A percentile compares a stretch with the other conserved stretches of the same genome.
These are phyloP conservation scores for Cyclostephanos tholiformis DNA, from an alignment of 108 stramenopile species.

Conservation along the genomic window DNA sequence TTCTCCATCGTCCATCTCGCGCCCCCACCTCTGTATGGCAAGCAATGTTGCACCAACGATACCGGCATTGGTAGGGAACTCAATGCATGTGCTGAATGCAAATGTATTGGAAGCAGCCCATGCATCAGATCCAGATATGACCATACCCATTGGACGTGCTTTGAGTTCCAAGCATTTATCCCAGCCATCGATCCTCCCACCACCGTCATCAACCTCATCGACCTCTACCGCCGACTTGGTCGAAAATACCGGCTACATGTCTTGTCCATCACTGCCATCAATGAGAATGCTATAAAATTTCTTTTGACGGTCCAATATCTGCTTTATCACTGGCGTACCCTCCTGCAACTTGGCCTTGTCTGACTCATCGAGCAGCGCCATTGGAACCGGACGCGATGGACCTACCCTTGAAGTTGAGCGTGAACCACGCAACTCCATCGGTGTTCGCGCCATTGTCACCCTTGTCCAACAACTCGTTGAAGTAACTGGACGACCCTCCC, in stretches of 20 bases:
- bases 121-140: slow-evolving; percentile 63
- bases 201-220: slow-evolving; percentile 59
- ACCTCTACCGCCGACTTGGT: slow-evolving; percentile 40
- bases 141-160: slow-evolving; percentile 74
- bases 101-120: slow-evolving; percentile 55
- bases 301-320: slow-evolving; percentile 45
- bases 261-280: slow-evolving; percentile 29
- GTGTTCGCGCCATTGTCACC: slow-evolving; percentile 17
- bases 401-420: slow-evolving; percentile 70
- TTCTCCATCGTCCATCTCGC: slow-evolving; percentile 36
- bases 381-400: slow-evolving; percentile 78
- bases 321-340: neutral
- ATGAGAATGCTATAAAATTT: slow-evolving; percentile 71
- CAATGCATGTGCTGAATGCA: slow-evolving; percentile 73
- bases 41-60: slow-evolving; percentile 65
- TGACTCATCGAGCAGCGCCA: slow-evolving; percentile 55
- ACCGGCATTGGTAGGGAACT: slow-evolving; percentile 66
- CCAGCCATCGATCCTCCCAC: slow-evolving; percentile 79
- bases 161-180: slow-evolving; percentile 63
- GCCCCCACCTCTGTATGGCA: slow-evolving; percentile 70
- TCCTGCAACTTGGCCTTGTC: slow-evolving; percentile 35
- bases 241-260: slow-evolving; percentile 30
- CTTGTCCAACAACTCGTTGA: slow-evolving; percentile 46
- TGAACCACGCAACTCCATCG: slow-evolving; percentile 73
- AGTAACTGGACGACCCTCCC: slow-evolving; percentile 61